Evolutionary conservation across 148 eudicot genomes (phyloP).

Genomic region (Suaeda aralocaspica): DNA sequence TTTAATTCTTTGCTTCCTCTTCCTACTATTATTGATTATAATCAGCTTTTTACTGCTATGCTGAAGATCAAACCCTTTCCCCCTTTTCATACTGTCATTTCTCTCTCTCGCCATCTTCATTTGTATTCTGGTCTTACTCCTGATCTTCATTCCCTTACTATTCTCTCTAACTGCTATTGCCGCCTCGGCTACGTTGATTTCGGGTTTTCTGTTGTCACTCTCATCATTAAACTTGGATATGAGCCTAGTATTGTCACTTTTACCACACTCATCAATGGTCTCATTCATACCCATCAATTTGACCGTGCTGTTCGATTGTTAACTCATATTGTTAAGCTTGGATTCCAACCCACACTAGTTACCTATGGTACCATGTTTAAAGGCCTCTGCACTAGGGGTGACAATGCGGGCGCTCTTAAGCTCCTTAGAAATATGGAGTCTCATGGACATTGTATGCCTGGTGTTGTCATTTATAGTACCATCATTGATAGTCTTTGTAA

Average conservation of each 20-base stretch:
- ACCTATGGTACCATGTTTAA: conserved; percentile 5
- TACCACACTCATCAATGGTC: conserved; percentile 5
- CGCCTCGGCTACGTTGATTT: not conserved
- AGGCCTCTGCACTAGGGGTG: not conserved
- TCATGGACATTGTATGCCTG: conserved; percentile 4
- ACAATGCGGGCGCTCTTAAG: conserved; percentile 9
- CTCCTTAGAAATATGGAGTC: conserved; percentile 14
- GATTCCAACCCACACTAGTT: not conserved
- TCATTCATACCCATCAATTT: not conserved
- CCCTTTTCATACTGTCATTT: conserved; percentile 7
- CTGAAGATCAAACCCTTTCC: not conserved
- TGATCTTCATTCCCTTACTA: conserved; percentile 5
- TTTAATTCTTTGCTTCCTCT: not conserved
- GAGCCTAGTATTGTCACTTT: not conserved
- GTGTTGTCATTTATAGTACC: conserved; percentile 12
- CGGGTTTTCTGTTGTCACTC: not conserved
- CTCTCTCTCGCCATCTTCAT: not conserved
- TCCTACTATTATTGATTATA: not conserved
- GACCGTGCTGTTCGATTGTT: not conserved
- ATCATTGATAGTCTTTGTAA: conserved; percentile 19
- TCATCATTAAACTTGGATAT: conserved; percentile 10
- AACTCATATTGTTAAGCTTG: not conserved
- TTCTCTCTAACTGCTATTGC: conserved; percentile 8
- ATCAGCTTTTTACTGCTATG: conserved; percentile 3
- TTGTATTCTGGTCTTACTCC: not conserved